These are phyloP conservation scores for Mortierella sp. DNA, from an alignment of 371 early-diverging fungal genomes.

Conservation along the genomic window DNA sequence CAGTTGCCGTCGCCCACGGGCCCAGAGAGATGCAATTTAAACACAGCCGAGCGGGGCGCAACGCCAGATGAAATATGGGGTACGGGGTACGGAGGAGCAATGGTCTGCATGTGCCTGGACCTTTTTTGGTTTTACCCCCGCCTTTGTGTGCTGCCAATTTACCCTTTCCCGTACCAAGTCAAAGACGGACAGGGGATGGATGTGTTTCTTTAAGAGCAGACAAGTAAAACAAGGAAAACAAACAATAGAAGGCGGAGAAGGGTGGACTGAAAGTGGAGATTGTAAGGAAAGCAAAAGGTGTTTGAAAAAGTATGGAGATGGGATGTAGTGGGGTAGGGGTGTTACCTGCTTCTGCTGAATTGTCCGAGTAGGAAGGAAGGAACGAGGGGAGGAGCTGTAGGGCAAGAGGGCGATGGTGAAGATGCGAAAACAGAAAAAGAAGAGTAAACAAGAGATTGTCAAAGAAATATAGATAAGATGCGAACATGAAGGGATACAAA, in stretches of 20 bases:
- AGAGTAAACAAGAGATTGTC: neutral
- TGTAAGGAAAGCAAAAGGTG: too few relatives aligned
- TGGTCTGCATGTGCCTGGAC: constrained; percentile 9
- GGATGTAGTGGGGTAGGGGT: too few relatives aligned
- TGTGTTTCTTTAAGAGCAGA: too few relatives aligned
- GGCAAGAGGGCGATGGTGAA: neutral
- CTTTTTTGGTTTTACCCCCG: neutral
- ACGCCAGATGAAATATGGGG: constrained; percentile 3
- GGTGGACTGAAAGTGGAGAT: too few relatives aligned
- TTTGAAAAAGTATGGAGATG: neutral
- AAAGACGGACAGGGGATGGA: too few relatives aligned
- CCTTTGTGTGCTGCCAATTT: neutral
- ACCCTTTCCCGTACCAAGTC: neutral
- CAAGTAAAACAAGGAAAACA: too few relatives aligned
- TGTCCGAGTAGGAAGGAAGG: too few relatives aligned
- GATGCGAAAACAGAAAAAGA: neutral
- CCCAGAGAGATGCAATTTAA: constrained; percentile 7
- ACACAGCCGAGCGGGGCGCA: constrained; percentile 8
- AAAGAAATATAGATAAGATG: neutral
- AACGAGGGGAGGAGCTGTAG: neutral
- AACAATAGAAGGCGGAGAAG: too few relatives aligned
- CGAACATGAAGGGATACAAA: neutral
- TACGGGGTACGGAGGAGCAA: too few relatives aligned
- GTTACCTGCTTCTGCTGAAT: too few relatives aligned
- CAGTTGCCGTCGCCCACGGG: neutral